phyloP scores from a whole-genome alignment of 495 filamentous ascomycete species.

The Aspergillus diversus region DNA sequence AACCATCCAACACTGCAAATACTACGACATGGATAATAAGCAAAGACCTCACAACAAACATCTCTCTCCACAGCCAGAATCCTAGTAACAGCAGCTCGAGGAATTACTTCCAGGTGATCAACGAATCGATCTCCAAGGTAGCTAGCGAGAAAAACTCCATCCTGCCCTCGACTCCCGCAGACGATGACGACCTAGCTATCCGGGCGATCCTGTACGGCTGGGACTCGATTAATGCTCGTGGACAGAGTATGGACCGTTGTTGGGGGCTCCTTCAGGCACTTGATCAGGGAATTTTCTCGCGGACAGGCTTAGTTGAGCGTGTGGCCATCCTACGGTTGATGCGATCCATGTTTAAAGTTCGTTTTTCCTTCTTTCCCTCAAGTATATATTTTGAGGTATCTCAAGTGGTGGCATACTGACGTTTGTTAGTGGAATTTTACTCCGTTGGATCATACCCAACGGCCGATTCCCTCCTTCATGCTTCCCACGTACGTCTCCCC shows the following conservation, averaged over 20 bases:
- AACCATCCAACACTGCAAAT: not conserved
- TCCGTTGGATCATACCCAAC: slow-evolving; percentile 6
- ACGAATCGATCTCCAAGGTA: slow-evolving; percentile 14
- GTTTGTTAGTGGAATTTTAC: slow-evolving; percentile 13
- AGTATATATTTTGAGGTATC: not conserved
- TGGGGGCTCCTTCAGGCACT: slow-evolving; percentile 18
- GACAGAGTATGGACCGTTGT: not conserved
- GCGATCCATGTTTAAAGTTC: slow-evolving; percentile 18
- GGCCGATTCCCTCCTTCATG: slow-evolving; percentile 19
- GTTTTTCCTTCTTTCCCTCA: not conserved
- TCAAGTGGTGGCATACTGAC: not conserved
- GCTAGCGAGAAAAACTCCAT: slow-evolving; percentile 13
- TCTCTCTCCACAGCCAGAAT: slow-evolving; percentile 17
- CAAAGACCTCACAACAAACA: slow-evolving; percentile 12
- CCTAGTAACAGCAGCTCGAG: slow-evolving; percentile 13
- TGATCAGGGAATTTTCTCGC: slow-evolving; percentile 18
- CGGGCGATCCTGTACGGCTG: slow-evolving; percentile 19
- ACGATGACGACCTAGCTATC: slow-evolving; percentile 22
- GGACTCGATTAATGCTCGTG: slow-evolving; percentile 8
- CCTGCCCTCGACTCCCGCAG: slow-evolving; percentile 7
- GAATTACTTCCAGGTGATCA: slow-evolving; percentile 15
- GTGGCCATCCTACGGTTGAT: slow-evolving; percentile 18
- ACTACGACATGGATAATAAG: slow-evolving; percentile 3
- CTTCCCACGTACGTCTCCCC: slow-evolving; percentile 16
- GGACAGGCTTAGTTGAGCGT: slow-evolving; percentile 17